Evolutionary conservation across 805 yeast species (phyloP), one percentile per base, ranked within the genome.

Genomic region (Candida gorgasii): DNA sequence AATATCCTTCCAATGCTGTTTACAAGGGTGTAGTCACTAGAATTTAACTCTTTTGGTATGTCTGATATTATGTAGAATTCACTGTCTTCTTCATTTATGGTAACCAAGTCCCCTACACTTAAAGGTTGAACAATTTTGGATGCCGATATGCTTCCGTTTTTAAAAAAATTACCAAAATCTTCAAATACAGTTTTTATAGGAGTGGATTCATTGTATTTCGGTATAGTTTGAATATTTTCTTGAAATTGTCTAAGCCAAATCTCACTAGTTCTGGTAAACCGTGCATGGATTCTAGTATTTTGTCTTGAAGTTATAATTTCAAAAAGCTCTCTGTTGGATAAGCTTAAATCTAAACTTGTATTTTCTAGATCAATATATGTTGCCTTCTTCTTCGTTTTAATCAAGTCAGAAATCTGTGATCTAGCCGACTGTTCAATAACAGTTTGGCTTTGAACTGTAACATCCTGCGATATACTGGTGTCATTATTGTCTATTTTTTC

Each of bases 101-200:
- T 75, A 3, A 83, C 89, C 36, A 83, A 63, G 58, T 85, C 90
- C 35, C 92, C 90, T 3, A 80, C 63, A 6, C 65, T 49, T 12
- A 80, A 38, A 3, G 61, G 54, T 7, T 51, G 37, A 8, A 43
- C 43, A 1, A 52, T 48, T 13, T 31, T 44, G 6, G 30, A 43
- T 5, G 53, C 48, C 5, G 59, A 48, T 8, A 58, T 51, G 2
- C 44, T 45, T 3, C 58, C 56, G 9, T 42, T 48, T 8, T 32
- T 16, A n/a, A 57, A 46, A 36, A 31, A 37, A 3, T 36, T 9
- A 15, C 28, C 26, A 15, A 47, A 39, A 16, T 42, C 42, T 4
- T 15, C 3, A 2, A 22, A 9, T n/a, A 39, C 19, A 16, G 22
- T 8, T 17, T 24, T 24, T 4, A 19, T 14, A 11, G 19, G 4